These are phyloP conservation scores for Candida fluviatilis DNA, from an alignment of 805 yeast genomes.

Conservation along the genomic window DNA sequence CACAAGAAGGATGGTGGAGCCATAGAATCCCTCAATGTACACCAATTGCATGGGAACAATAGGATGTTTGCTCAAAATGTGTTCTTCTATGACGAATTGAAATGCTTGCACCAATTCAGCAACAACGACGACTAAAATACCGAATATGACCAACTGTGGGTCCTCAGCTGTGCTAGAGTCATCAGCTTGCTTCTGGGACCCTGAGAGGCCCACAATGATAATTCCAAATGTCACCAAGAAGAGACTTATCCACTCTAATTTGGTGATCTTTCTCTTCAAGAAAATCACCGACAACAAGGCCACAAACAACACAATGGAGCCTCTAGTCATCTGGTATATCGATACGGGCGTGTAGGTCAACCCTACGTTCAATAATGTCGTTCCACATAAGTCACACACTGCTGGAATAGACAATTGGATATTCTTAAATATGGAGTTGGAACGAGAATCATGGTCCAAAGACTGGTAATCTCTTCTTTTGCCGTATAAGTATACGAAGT, in stretches of 20 bases:
- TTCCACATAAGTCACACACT: conserved; percentile 64
- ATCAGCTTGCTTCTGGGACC: conserved; percentile 40
- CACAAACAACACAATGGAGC: conserved; percentile 70
- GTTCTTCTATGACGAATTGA: conserved; percentile 78
- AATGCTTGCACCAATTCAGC: conserved; percentile 70
- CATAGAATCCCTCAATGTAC: conserved; percentile 72
- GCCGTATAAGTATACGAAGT: conserved; percentile 18
- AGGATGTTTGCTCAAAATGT: conserved; percentile 48
- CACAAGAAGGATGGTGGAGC: conserved; percentile 42
- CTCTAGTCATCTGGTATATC: conserved; percentile 82
- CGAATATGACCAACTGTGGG: conserved; percentile 39
- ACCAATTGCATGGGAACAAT: conserved; percentile 63
- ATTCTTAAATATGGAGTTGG: conserved; percentile 12
- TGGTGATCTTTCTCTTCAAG: conserved; percentile 50
- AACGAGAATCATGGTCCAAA: conserved; percentile 7
- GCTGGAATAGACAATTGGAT: conserved; percentile 55
- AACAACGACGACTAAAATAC: conserved; percentile 52
- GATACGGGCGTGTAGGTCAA: conserved; percentile 72
- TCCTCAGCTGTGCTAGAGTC: conserved; percentile 9
- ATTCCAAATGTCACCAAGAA: conserved; percentile 66
- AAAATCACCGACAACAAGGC: conserved; percentile 66
- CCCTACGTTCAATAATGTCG: conserved; percentile 76
- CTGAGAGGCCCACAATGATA: conserved; percentile 68
- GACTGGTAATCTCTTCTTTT: conserved; percentile 13
- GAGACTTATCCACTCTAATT: conserved; percentile 66